A percentile compares a stretch with the other conserved stretches of the same genome.
These are phyloP conservation scores for Fraxinus excelsior DNA, from an alignment of 257 asterid species.

Conservation along the genomic window DNA sequence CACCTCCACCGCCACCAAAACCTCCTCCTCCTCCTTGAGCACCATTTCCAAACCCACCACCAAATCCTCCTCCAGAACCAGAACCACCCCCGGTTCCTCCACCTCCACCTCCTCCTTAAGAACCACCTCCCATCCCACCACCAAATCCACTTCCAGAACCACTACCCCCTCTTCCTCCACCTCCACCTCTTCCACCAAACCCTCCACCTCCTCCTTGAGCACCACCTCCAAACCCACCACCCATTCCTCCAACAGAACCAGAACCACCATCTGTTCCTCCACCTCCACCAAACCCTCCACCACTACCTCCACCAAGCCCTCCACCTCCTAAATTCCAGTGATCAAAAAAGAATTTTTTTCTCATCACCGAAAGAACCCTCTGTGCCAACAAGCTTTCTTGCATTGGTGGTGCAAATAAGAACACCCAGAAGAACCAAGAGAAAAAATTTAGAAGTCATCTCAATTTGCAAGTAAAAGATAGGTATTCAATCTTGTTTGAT, in stretches of 20 bases:
- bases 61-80: not conserved
- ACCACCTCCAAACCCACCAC: not conserved
- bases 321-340: not conserved
- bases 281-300: not conserved
- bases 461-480: not conserved
- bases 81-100: not conserved
- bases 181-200: not conserved
- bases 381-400: too few relatives aligned
- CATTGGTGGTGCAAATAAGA: too few relatives aligned
- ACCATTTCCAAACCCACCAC: not conserved
- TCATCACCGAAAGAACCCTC: too few relatives aligned
- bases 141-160: too few relatives aligned
- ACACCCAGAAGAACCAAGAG: not conserved
- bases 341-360: not conserved
- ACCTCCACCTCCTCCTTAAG: not conserved
- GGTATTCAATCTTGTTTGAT: not conserved
- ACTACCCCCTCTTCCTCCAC: not conserved
- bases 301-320: not conserved
- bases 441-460: not conserved
- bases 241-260: not conserved
- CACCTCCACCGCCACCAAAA: not conserved
- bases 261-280: not conserved
- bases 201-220: conserved; percentile 1
- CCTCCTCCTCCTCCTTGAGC: not conserved
- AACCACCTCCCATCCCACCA: too few relatives aligned